phyloP scores from a whole-genome alignment of 805 yeast genomes.

The Candida chauliodis region DNA sequence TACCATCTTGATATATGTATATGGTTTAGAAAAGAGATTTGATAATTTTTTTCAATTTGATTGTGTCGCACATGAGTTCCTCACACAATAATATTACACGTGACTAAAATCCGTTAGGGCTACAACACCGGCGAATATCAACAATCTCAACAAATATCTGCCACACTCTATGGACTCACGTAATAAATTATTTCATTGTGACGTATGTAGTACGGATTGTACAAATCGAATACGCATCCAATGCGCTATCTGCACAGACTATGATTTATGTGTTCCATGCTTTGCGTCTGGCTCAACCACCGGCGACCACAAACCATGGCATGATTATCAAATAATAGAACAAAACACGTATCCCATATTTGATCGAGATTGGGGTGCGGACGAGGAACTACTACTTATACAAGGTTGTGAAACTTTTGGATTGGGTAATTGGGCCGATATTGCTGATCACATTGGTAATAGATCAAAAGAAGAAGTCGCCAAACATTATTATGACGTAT shows the following conservation, averaged over 20 bases:
- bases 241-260: slow-evolving; percentile 91
- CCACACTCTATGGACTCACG: slow-evolving; percentile 30
- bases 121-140: slow-evolving; percentile 1
- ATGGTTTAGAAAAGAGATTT: not conserved
- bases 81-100: no score
- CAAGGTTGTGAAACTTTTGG: slow-evolving; percentile 93
- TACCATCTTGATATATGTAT: slow-evolving; percentile 5
- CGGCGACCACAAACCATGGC: slow-evolving; percentile 90
- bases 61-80: not conserved
- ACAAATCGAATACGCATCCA: slow-evolving; percentile 85
- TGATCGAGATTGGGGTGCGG: slow-evolving; percentile 95
- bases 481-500: slow-evolving; percentile 71
- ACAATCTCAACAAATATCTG: slow-evolving; percentile 1
- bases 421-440: slow-evolving; percentile 95
- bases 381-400: slow-evolving; percentile 83
- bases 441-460: slow-evolving; percentile 94
- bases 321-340: slow-evolving; percentile 86
- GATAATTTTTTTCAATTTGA: not conserved
- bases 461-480: slow-evolving; percentile 89
- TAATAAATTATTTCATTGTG: slow-evolving; percentile 70
- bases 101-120: slow-evolving; percentile 1
- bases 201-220: slow-evolving; percentile 94
- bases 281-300: slow-evolving; percentile 79
- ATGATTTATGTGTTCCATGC: slow-evolving; percentile 97
- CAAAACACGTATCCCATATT: slow-evolving; percentile 94